Evolutionary conservation across 139 green algal genomes (phyloP).

Genomic region (Gonium pectorale): DNA sequence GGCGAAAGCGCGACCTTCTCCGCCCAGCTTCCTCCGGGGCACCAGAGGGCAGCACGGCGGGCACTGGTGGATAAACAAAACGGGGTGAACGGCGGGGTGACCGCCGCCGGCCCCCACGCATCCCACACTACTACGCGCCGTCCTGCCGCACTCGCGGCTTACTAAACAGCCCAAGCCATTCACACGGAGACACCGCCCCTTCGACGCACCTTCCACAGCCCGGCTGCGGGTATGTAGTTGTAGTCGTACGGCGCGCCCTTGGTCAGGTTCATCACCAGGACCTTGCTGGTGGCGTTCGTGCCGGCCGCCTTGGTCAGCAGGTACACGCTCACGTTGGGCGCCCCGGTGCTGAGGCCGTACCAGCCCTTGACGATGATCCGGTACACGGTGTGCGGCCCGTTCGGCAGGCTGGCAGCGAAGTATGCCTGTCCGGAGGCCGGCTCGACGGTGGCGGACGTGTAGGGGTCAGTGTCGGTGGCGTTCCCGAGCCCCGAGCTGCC

Average conservation of each 20-base stretch:
- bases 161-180: too few species aligned
- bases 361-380: slow-evolving; percentile 34
- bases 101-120: too few species aligned
- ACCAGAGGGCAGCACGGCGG: too few species aligned
- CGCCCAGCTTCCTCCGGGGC: too few species aligned
- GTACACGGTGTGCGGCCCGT: not conserved
- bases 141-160: too few species aligned
- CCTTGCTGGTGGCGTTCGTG: not conserved
- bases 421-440: not conserved
- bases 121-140: too few species aligned
- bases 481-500: too few species aligned
- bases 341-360: not conserved
- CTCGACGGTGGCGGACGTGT: slow-evolving; percentile 25
- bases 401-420: not conserved
- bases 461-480: too few species aligned
- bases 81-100: too few species aligned
- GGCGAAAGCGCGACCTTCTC: too few species aligned
- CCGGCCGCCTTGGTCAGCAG: not conserved
- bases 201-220: slow-evolving; percentile 5
- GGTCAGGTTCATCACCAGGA: not conserved
- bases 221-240: not conserved
- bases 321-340: not conserved
- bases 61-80: too few species aligned
- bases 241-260: not conserved
- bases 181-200: too few species aligned